Evolutionary conservation across 805 yeast species (phyloP).

Genomic region (Saturnispora sekii): DNA sequence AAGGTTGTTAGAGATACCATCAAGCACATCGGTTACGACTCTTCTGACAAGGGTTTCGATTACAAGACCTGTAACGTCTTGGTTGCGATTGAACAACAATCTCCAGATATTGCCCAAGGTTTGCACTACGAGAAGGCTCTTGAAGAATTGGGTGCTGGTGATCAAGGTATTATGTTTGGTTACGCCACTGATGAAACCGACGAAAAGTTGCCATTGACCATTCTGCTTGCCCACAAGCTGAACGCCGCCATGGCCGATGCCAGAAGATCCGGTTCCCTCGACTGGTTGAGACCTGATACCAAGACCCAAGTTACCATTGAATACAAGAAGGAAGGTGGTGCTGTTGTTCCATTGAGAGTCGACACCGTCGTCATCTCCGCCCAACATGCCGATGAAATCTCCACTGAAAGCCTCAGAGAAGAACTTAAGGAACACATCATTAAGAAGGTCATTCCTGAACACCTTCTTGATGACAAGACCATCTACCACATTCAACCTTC

Average conservation of each 20-base stretch:
- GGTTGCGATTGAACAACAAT: slow-evolving; percentile 98
- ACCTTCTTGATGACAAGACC: slow-evolving; percentile 89
- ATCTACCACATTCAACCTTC: slow-evolving; percentile 98
- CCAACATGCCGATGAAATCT: slow-evolving; percentile 93
- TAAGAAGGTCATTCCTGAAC: slow-evolving; percentile 85
- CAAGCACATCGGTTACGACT: slow-evolving; percentile 96
- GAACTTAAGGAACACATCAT: slow-evolving; percentile 72
- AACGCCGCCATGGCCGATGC: slow-evolving; percentile 96
- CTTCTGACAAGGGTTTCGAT: slow-evolving; percentile 93
- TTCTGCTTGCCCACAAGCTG: slow-evolving; percentile 88
- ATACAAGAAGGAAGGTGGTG: slow-evolving; percentile 90
- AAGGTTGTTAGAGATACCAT: slow-evolving; percentile 96
- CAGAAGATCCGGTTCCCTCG: slow-evolving; percentile 89
- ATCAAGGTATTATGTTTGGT: slow-evolving; percentile 99
- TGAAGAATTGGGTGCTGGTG: slow-evolving; percentile 99
- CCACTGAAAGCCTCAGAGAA: slow-evolving; percentile 84
- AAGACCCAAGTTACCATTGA: slow-evolving; percentile 99
- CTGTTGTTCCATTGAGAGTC: slow-evolving; percentile 90
- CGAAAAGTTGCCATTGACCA: slow-evolving; percentile 92
- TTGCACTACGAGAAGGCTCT: slow-evolving; percentile 91
- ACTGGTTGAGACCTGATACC: slow-evolving; percentile 99
- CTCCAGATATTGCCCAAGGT: slow-evolving; percentile 99
- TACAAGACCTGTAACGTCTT: slow-evolving; percentile 98
- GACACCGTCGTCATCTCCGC: slow-evolving; percentile 97
- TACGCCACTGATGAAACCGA: slow-evolving; percentile 99